Evolutionary conservation across 2,329 filamentous ascomycete genomes (phyloP).

Genomic region (Nothophaeocryptopus gaeumannii): DNA sequence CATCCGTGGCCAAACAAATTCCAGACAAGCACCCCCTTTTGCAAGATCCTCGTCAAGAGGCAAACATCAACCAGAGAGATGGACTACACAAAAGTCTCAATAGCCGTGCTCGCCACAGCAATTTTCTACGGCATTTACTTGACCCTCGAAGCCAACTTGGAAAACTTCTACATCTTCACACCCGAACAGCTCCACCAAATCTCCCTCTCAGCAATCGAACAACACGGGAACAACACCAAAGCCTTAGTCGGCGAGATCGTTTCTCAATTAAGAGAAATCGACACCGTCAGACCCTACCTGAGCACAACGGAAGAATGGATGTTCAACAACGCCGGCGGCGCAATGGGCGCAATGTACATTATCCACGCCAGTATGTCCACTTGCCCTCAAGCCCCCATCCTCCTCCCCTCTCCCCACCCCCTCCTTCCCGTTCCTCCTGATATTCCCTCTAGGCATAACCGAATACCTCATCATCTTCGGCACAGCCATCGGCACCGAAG

Average conservation of each 20-base stretch:
- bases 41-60: neutral
- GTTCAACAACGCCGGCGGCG: slow-evolving; percentile 87
- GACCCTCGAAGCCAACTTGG: slow-evolving; percentile 54
- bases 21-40: neutral
- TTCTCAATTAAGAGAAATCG: slow-evolving; percentile 58
- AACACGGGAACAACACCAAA: slow-evolving; percentile 72
- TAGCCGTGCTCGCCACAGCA: slow-evolving; percentile 55
- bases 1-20: neutral
- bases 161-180: slow-evolving; percentile 70
- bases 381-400: neutral
- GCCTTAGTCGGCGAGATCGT: slow-evolving; percentile 69
- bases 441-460: slow-evolving; percentile 57
- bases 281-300: slow-evolving; percentile 47
- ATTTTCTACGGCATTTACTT: slow-evolving; percentile 55
- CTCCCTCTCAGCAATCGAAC: slow-evolving; percentile 61
- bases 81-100: slow-evolving; percentile 38
- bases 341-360: slow-evolving; percentile 89
- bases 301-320: slow-evolving; percentile 75
- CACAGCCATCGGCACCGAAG: slow-evolving; percentile 78
- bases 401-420: neutral
- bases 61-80: neutral
- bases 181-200: slow-evolving; percentile 66
- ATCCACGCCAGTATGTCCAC: slow-evolving; percentile 72
- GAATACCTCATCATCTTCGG: slow-evolving; percentile 91
- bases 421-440: neutral